Percentiles rank a stretch among this genome's conserved stretches.
These are phyloP conservation scores for Paraphoma chrysanthemicola DNA, from an alignment of 2,329 filamentous ascomycete species.

Conservation along the genomic window DNA sequence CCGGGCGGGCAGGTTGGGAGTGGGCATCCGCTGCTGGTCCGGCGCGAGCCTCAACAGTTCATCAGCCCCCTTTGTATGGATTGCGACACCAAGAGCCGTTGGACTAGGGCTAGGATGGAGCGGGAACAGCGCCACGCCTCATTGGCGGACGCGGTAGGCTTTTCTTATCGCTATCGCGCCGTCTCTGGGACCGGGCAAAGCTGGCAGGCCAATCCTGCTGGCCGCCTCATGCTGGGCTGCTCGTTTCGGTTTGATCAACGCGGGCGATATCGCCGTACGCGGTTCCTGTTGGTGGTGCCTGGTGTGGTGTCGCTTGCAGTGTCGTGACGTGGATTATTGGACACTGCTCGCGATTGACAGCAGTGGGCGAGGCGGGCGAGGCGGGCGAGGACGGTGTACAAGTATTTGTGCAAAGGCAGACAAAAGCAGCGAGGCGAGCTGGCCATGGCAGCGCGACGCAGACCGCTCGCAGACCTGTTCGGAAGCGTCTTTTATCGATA, in stretches of 20 bases:
- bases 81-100: conserved; percentile 31
- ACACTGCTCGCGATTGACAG: conserved; percentile 1
- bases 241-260: conserved; percentile 40
- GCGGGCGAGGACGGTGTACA: not conserved
- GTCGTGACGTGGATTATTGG: conserved; percentile 28
- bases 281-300: not conserved
- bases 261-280: conserved; percentile 17
- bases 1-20: conserved; percentile 9
- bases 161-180: conserved; percentile 33
- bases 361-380: not conserved
- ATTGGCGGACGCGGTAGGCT: conserved; percentile 12
- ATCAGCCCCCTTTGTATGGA: conserved; percentile 34
- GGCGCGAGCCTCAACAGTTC: conserved; percentile 33
- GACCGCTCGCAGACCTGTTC: not conserved
- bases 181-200: conserved; percentile 20
- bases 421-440: not conserved
- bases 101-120: conserved; percentile 33
- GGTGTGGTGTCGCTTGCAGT: conserved; percentile 8
- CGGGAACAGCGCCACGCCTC: conserved; percentile 29
- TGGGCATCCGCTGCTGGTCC: conserved; percentile 16
- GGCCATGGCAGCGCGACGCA: not conserved
- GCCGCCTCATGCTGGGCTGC: conserved; percentile 14
- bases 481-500: conserved; percentile 19
- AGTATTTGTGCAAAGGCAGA: not conserved
- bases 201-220: conserved; percentile 24